These are phyloP conservation scores for Cryomyces minteri DNA, from an alignment of 495 filamentous ascomycete genomes.

Conservation along the genomic window DNA sequence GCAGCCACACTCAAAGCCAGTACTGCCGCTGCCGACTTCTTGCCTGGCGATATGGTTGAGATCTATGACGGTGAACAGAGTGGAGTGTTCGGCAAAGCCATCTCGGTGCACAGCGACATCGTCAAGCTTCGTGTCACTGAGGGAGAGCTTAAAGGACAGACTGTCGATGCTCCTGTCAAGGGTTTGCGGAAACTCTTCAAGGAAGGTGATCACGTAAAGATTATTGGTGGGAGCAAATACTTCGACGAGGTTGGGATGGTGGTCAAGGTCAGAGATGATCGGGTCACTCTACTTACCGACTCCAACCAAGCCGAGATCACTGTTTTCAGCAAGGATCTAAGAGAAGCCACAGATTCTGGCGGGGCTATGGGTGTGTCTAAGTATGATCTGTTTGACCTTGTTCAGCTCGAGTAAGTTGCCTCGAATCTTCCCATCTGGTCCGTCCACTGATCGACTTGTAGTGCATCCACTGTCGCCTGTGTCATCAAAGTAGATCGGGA, in stretches of 20 bases:
- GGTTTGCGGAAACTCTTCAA: constrained; percentile 85
- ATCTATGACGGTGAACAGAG: constrained; percentile 93
- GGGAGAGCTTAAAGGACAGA: constrained; percentile 64
- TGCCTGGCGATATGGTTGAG: constrained; percentile 84
- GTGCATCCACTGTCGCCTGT: constrained; percentile 72
- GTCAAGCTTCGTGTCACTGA: constrained; percentile 76
- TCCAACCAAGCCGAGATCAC: constrained; percentile 84
- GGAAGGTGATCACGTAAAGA: constrained; percentile 94
- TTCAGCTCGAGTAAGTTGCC: constrained; percentile 65
- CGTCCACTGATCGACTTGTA: constrained; percentile 22
- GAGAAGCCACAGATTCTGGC: constrained; percentile 79
- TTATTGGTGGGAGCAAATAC: constrained; percentile 87
- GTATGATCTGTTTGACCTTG: constrained; percentile 81
- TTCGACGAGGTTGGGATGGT: constrained; percentile 94
- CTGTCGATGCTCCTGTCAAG: constrained; percentile 81
- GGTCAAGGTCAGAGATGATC: constrained; percentile 74
- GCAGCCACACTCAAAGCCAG: constrained; percentile 70
- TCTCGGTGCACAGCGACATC: constrained; percentile 79
- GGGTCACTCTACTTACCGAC: constrained; percentile 81
- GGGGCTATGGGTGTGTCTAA: constrained; percentile 60
- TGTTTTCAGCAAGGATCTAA: constrained; percentile 92
- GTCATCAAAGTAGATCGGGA: constrained; percentile 92
- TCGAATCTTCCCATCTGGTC: background rate
- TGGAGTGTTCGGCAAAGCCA: constrained; percentile 68
- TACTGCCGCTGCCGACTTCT: constrained; percentile 58